Conservation (phyloP, 2,329 filamentous ascomycete genomes). For the Talaromyces sp. region DNA sequence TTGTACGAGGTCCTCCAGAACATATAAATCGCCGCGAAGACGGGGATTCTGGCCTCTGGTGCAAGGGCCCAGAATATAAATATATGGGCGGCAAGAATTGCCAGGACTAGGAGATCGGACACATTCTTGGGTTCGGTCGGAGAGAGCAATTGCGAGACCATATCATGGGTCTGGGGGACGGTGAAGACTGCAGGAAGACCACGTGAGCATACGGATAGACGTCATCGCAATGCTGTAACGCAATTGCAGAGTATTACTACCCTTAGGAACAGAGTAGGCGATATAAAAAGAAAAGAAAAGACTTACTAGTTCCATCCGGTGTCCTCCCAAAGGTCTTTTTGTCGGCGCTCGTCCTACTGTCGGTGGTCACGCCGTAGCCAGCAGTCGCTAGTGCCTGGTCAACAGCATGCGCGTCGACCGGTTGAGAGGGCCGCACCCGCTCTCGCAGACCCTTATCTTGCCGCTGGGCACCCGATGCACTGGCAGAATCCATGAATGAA, state of each 20-base stretch:
- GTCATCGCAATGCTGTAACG: neutral
- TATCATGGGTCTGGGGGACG: conserved; percentile 94
- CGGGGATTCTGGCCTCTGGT: conserved; percentile 64
- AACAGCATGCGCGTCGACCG: conserved; percentile 46
- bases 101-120: conserved; percentile 77
- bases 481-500: conserved; percentile 37
- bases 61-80: conserved; percentile 73
- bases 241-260: neutral
- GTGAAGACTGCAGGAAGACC: conserved; percentile 70
- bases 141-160: conserved; percentile 96
- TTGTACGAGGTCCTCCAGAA: conserved; percentile 95
- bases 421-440: conserved; percentile 41
- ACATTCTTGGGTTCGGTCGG: conserved; percentile 94
- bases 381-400: conserved; percentile 42
- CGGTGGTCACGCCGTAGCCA: conserved; percentile 39
- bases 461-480: conserved; percentile 38
- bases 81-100: conserved; percentile 73
- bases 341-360: conserved; percentile 50
- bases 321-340: conserved; percentile 89
- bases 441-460: conserved; percentile 47
- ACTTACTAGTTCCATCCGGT: conserved; percentile 82
- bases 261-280: neutral
- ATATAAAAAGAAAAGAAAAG: neutral
- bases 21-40: conserved; percentile 80
- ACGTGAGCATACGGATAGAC: conserved; percentile 24